Conservation (phyloP, 257 asterid species). For the Solanum etuberosum region DNA sequence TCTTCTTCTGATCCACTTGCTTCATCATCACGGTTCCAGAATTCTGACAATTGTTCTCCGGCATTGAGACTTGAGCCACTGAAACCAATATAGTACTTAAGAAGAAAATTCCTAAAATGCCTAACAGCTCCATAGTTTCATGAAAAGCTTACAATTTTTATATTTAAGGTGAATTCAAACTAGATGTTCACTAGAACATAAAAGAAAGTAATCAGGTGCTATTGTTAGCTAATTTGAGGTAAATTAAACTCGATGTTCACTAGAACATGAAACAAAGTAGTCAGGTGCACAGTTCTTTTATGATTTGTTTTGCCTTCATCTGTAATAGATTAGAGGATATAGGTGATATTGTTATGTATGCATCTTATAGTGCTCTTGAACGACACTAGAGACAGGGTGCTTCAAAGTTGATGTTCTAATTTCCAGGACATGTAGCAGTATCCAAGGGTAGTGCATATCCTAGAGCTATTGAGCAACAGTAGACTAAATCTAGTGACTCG, state of each 20-base stretch:
- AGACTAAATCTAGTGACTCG: background rate
- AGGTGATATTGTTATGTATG: background rate
- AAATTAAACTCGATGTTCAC: background rate
- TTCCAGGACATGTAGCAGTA: background rate
- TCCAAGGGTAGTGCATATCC: background rate
- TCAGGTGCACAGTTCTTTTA: background rate
- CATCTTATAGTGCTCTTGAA: background rate
- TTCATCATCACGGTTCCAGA: conserved; percentile 87
- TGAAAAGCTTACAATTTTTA: background rate
- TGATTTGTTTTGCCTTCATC: background rate
- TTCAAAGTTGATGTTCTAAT: background rate
- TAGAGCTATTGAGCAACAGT: background rate
- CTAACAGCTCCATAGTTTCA: background rate
- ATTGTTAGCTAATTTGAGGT: background rate
- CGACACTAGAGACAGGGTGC: background rate
- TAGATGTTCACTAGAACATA: background rate
- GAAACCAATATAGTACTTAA: background rate
- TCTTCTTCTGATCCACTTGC: conserved; percentile 82
- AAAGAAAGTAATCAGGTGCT: background rate
- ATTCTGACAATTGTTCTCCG: conserved; percentile 52
- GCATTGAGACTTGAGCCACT: conserved; percentile 16
- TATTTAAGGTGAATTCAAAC: background rate
- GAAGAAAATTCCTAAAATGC: background rate
- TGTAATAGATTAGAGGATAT: background rate
- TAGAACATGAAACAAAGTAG: background rate